Conservation (phyloP, 495 filamentous ascomycete genomes). For the Xylaria intraflava region DNA sequence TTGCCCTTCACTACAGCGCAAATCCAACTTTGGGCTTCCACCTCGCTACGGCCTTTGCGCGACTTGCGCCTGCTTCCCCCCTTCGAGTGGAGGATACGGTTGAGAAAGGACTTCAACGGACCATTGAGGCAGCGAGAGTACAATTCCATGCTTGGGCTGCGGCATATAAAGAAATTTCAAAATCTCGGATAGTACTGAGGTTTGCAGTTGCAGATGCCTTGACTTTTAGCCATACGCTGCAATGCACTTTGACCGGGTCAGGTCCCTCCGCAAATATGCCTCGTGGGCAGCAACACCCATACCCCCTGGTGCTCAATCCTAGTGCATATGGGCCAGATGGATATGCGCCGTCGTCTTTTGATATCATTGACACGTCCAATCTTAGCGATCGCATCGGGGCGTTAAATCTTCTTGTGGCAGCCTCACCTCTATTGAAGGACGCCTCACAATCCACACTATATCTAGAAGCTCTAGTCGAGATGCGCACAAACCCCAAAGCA, state of each 20-base stretch:
- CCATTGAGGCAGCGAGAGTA: background rate
- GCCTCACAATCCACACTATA: no score
- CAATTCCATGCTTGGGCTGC: no score
- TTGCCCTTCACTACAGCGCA: conserved; percentile 12
- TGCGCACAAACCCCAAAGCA: no score
- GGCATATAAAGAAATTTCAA: no score
- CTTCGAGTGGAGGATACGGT: no score
- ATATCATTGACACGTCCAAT: conserved; percentile 53
- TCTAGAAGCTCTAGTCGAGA: no score
- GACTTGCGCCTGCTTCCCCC: conserved; percentile 41
- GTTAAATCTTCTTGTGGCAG: no score
- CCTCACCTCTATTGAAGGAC: no score
- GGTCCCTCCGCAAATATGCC: conserved; percentile 4
- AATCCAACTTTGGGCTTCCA: conserved; percentile 25
- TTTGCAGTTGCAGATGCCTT: no score
- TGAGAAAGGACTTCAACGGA: background rate
- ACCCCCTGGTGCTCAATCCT: conserved; percentile 31
- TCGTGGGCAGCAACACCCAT: conserved; percentile 21
- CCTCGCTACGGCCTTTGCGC: conserved; percentile 32
- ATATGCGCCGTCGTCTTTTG: conserved; percentile 37
- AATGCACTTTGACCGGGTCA: no score
- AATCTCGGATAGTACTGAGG: no score
- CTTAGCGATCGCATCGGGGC: conserved; percentile 34
- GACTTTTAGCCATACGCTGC: no score
- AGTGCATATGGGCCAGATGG: conserved; percentile 29